Percentiles rank a stretch among this genome's conserved stretches.
Conservation (phyloP, 768 basidiomycete genomes). For the Lactifluus volemus region DNA sequence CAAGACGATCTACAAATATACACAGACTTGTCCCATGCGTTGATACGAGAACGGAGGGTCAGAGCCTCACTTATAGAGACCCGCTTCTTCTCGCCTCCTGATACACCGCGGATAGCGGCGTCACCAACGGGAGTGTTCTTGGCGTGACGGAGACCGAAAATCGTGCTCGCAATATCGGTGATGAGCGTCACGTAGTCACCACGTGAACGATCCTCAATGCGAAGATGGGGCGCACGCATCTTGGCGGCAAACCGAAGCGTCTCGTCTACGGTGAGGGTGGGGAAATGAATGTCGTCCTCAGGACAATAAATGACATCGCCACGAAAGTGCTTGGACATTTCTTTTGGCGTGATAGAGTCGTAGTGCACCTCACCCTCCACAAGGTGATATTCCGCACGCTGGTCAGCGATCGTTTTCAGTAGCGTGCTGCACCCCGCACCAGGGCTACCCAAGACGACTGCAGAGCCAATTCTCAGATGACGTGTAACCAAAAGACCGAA, state of each 20-base stretch:
- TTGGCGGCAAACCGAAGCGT: slow-evolving; percentile 64
- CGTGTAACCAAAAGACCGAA: background rate
- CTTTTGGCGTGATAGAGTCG: slow-evolving; percentile 59
- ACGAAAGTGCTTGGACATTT: slow-evolving; percentile 56
- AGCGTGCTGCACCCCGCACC: slow-evolving; percentile 81
- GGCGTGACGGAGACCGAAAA: slow-evolving; percentile 71
- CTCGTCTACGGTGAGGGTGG: slow-evolving; percentile 71
- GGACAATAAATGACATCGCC: slow-evolving; percentile 79
- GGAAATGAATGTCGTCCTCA: slow-evolving; percentile 82
- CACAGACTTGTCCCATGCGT: slow-evolving; percentile 68
- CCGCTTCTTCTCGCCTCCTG: slow-evolving; percentile 70
- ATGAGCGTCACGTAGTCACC: slow-evolving; percentile 34
- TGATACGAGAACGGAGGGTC: slow-evolving; percentile 50
- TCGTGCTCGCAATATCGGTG: slow-evolving; percentile 47
- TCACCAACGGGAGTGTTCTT: slow-evolving; percentile 71
- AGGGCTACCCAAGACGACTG: slow-evolving; percentile 80
- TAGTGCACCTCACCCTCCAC: slow-evolving; percentile 69
- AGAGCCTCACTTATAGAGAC: slow-evolving; percentile 73
- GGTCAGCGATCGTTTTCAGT: slow-evolving; percentile 74
- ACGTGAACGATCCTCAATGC: slow-evolving; percentile 37
- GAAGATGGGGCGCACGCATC: slow-evolving; percentile 55
- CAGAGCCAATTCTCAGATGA: background rate
- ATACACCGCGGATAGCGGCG: slow-evolving; percentile 64
- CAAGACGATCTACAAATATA: background rate
- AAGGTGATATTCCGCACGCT: slow-evolving; percentile 54